Base-by-base conservation (phyloP, 108 stramenopile genomes). In the Pseudonitzschia multistriata region DNA sequence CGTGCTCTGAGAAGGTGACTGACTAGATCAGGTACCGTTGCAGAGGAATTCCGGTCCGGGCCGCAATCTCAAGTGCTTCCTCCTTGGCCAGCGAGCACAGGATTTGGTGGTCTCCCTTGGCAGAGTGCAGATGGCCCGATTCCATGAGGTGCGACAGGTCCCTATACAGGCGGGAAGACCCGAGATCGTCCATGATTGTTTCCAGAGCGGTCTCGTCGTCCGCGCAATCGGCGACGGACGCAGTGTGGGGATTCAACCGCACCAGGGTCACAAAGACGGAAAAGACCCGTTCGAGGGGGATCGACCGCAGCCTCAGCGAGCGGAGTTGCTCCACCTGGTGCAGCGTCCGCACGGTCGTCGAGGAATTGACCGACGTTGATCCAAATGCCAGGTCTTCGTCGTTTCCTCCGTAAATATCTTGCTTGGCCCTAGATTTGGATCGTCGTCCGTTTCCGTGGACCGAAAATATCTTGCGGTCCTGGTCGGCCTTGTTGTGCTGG, bases 271-370 rank as follows among this genome's bases (percentile, higher is more conserved):
- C 70, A 66, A 88, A 91, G 5, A 88, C 79, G 0, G 87, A 83
- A 1, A 91, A 49, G 66, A 91, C 76, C 31, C 90, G 66, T 69
- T 91, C 90, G 29, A 91, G 30, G 4, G 77, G 77, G 72, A 91
- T 85, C 24, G 71, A 72, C 56, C 83, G 70, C 19, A 77, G 79
- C 25, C 82, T 81, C 39, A 78, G 52, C 15, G 63, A 71, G 36
- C 67, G 66, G 21, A 80, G 57, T 76, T 81, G 81, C 21, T 83
- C 70, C 65, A 71, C 69, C 25, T 27, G 24, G n/a, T 59, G 29
- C 24, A 15, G 57, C 28, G n/a, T n/a, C 0, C 13, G 0, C 31
- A 6, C 10, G 4, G 31, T 15, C 14, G 24, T 15, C 31, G 15
- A 14, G 10, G 36, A 30, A 14, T n/a, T 25, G 15, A 3, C 21